phyloP scores from a whole-genome alignment of 352 stramenopile species.

The Pythium plurisporium region DNA sequence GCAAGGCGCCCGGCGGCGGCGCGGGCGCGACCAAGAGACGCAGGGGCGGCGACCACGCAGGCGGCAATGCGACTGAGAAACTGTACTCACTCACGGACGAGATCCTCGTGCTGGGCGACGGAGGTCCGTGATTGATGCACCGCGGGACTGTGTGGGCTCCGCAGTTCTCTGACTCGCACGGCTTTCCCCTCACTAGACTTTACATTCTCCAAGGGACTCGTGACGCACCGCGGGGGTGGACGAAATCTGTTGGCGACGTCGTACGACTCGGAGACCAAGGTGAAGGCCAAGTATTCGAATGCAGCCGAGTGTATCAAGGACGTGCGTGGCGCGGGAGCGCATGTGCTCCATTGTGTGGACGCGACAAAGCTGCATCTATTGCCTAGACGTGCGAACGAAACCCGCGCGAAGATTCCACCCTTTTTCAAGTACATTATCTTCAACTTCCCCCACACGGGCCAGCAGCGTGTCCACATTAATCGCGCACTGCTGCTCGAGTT shows the following conservation, averaged over 20 bases:
- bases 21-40: constrained; percentile 29
- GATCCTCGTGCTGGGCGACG: constrained; percentile 77
- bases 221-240: constrained; percentile 56
- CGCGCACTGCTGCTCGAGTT: constrained; percentile 75
- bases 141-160: constrained; percentile 28
- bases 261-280: constrained; percentile 62
- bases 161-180: not conserved
- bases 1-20: constrained; percentile 25
- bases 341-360: constrained; percentile 72
- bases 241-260: constrained; percentile 65
- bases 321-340: constrained; percentile 33
- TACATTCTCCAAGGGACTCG: constrained; percentile 69
- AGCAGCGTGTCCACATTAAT: constrained; percentile 88
- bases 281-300: constrained; percentile 76
- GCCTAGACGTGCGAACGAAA: constrained; percentile 17
- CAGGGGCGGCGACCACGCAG: constrained; percentile 3
- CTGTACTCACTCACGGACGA: constrained; percentile 52
- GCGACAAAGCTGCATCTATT: constrained; percentile 71
- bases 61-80: constrained; percentile 9
- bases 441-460: constrained; percentile 86
- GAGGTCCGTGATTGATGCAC: constrained; percentile 42
- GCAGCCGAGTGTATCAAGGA: constrained; percentile 61
- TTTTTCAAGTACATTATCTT: constrained; percentile 87
- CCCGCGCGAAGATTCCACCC: constrained; percentile 22
- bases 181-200: constrained; percentile 43